phyloP scores from a whole-genome alignment of 208 protist species.

The Spironucleus salmonicida region DNA sequence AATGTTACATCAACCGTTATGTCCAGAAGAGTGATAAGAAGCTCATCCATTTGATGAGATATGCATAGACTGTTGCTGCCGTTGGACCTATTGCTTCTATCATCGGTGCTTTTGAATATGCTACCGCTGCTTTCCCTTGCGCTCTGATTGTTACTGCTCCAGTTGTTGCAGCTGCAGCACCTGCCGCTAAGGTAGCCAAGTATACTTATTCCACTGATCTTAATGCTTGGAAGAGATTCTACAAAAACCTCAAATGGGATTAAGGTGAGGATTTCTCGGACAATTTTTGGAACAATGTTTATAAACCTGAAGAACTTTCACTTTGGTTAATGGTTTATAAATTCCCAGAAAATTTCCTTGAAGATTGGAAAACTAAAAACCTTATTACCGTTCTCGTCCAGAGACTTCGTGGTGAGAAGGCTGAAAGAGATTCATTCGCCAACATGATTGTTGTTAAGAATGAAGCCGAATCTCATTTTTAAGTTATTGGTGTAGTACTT shows the following conservation, averaged over 20 bases:
- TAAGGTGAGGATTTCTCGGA: not conserved
- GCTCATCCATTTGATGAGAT: no score
- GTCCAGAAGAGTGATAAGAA: no score
- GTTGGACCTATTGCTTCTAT: no score
- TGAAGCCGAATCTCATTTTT: not conserved
- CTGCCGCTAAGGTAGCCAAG: not conserved
- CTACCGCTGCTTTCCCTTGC: no score
- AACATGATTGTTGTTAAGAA: slow-evolving; percentile 4
- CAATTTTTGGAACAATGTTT: slow-evolving; percentile 13
- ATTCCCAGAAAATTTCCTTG: not conserved
- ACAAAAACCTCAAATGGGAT: slow-evolving; percentile 23
- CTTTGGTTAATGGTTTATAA: slow-evolving; percentile 12
- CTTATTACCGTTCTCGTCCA: slow-evolving; percentile 1
- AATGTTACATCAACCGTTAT: no score
- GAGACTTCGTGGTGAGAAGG: slow-evolving; percentile 24
- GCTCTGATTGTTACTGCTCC: no score
- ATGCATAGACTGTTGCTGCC: no score
- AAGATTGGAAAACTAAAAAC: slow-evolving; percentile 28
- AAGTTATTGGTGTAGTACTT: slow-evolving; percentile 1
- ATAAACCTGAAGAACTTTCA: not conserved
- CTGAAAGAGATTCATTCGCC: not conserved
- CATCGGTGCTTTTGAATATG: no score
- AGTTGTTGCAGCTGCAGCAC: no score
- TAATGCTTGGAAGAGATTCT: slow-evolving; percentile 27
- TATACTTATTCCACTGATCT: not conserved